Conservation (phyloP, 2,329 filamentous ascomycete genomes). For the Penicillium griseofulvum region DNA sequence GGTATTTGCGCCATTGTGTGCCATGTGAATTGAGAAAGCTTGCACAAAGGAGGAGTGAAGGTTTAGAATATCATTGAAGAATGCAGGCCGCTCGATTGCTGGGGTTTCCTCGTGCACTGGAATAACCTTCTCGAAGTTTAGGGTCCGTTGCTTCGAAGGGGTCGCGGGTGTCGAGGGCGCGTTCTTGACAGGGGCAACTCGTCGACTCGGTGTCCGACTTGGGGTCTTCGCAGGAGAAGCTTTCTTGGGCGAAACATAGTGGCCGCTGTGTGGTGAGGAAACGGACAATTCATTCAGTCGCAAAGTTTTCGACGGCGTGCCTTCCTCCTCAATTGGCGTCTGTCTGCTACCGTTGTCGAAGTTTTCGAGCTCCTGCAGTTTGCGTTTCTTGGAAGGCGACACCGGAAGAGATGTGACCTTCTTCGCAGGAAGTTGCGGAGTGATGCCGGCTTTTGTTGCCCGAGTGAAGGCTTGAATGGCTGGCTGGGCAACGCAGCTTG, state of each 20-base stretch:
- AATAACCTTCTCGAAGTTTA: slow-evolving; percentile 18
- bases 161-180: slow-evolving; percentile 20
- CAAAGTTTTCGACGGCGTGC: slow-evolving; percentile 36
- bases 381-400: slow-evolving; percentile 43
- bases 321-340: slow-evolving; percentile 16
- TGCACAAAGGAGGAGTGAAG: slow-evolving; percentile 67
- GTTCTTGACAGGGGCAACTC: slow-evolving; percentile 45
- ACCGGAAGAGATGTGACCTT: slow-evolving; percentile 31
- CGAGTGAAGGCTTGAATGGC: slow-evolving; percentile 47
- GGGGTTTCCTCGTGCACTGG: slow-evolving; percentile 10
- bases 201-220: slow-evolving; percentile 36
- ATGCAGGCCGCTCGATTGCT: slow-evolving; percentile 30
- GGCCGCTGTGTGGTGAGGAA: slow-evolving; percentile 33
- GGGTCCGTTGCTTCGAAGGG: slow-evolving; percentile 28
- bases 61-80: slow-evolving; percentile 55
- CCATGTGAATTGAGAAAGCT: slow-evolving; percentile 65
- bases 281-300: slow-evolving; percentile 33
- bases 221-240: slow-evolving; percentile 11
- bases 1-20: slow-evolving; percentile 62
- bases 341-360: slow-evolving; percentile 27
- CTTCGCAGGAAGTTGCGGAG: slow-evolving; percentile 30
- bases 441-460: slow-evolving; percentile 43
- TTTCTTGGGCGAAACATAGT: slow-evolving; percentile 26
- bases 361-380: slow-evolving; percentile 35
- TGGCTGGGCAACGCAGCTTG: slow-evolving; percentile 33